Evolutionary conservation across 768 basidiomycete genomes (phyloP).

Genomic region (Tulasnella calospora): DNA sequence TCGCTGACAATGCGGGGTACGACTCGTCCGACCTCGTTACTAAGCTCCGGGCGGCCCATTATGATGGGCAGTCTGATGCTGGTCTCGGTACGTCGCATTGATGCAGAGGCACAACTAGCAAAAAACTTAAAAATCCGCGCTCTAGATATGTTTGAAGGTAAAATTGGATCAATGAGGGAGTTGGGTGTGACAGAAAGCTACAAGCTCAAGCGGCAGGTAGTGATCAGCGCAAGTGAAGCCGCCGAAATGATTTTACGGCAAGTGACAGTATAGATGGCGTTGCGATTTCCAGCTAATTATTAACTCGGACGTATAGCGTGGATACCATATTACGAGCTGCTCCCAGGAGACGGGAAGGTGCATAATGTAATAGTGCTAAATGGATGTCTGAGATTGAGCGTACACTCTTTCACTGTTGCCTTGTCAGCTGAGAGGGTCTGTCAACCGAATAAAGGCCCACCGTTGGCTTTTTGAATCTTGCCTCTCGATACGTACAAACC

Average conservation of each 20-base stretch:
- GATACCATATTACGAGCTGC: constrained; percentile 87
- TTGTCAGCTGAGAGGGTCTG: neutral
- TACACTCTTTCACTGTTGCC: neutral
- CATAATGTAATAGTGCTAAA: constrained; percentile 7
- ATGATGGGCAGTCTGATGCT: constrained; percentile 77
- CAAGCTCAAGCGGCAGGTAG: constrained; percentile 94
- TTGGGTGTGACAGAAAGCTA: constrained; percentile 94
- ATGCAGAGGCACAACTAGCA: neutral
- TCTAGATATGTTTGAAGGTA: constrained; percentile 82
- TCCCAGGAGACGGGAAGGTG: constrained; percentile 77
- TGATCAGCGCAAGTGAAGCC: constrained; percentile 90
- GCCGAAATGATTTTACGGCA: constrained; percentile 98
- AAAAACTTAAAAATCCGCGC: neutral
- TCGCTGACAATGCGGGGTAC: constrained; percentile 96
- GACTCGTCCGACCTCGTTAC: constrained; percentile 96
- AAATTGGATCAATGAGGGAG: constrained; percentile 79
- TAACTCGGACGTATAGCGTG: constrained; percentile 49
- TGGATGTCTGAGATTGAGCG: neutral
- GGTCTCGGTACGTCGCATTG: constrained; percentile 65
- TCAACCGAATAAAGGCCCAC: neutral
- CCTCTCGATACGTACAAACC: too few relatives aligned
- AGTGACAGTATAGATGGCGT: constrained; percentile 32
- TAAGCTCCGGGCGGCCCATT: constrained; percentile 86
- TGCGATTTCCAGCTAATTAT: neutral
- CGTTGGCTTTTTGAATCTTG: neutral